Evolutionary conservation across 495 filamentous ascomycete species (phyloP), one percentile per base, ranked within the genome.

Genomic region (Tuber indicum): DNA sequence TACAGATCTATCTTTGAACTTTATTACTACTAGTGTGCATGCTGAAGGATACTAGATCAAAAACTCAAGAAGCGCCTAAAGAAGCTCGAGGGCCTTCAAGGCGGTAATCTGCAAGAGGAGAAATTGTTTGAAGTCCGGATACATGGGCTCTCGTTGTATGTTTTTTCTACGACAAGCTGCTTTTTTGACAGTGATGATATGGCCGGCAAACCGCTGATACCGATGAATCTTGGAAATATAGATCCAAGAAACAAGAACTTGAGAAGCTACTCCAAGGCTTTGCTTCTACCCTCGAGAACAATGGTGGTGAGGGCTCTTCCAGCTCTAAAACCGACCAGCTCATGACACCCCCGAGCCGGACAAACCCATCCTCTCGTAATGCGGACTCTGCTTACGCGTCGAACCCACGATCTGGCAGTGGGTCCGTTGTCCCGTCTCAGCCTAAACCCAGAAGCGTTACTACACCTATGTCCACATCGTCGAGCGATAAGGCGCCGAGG

Each of bases 61-160:
- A 89, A 88, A 76, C 83, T 94, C 72, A 93, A 90, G 84, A 88
- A 89, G 78, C 90, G 89, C 79, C 77, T 95, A 75, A 89, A 86
- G 81, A 89, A 89, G 74, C 91, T 91, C 77, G 90, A 91, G 82
- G 89, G 87, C 71, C 82, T 89, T 75, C 88, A 91, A 19, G 88
- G 89, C 46, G 85, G 88, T 46, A 87, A 89, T 76, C 83, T 93
- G 73, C 83, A 88, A 43, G 83, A 86, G 45, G 92, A 94, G 26
- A 92, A 91, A 78, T 85, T 94, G 4, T 93, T 94, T 78, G 93
- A 94, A 82, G 88, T 95, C 71, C 88, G 91, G 78, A 86, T 93
- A 46, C 91, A 94, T 81, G 89, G 89, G 4, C 84, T 95, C 47
- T 87, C 91, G 10, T 80, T 80, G 78, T 80, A 80, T 74, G 78